Conservation (phyloP, 495 filamentous ascomycete genomes). For the Aspergillus coremiiformis region DNA sequence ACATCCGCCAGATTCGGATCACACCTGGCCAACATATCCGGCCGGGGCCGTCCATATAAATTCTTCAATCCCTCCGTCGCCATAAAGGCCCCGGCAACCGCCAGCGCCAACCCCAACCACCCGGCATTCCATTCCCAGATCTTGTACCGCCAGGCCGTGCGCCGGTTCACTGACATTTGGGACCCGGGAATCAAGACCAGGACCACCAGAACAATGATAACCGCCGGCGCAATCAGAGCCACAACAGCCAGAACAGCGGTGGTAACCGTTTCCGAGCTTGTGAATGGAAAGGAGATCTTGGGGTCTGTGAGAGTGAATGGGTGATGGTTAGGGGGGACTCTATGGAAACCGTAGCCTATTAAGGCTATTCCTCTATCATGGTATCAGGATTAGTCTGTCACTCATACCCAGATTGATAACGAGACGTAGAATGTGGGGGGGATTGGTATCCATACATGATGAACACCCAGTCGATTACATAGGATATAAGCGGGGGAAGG, state of each 20-base stretch:
- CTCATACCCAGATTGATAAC: not conserved
- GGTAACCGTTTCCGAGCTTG: conserved; percentile 47
- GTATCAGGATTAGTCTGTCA: not conserved
- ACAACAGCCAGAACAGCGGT: conserved; percentile 42
- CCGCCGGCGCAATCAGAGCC: conserved; percentile 45
- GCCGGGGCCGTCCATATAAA: conserved; percentile 56
- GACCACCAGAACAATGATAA: conserved; percentile 42
- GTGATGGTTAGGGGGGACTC: conserved; percentile 32
- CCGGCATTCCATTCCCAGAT: conserved; percentile 60
- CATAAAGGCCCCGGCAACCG: conserved; percentile 47
- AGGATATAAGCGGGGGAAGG: conserved; percentile 35
- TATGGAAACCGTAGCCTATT: conserved; percentile 40
- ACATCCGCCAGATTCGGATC: conserved; percentile 46
- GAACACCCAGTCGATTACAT: conserved; percentile 48
- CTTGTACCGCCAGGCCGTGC: conserved; percentile 38
- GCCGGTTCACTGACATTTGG: conserved; percentile 20
- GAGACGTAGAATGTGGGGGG: not conserved
- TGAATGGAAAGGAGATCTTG: conserved; percentile 51
- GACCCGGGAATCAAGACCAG: conserved; percentile 46
- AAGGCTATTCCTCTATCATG: conserved; percentile 34
- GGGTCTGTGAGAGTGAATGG: conserved; percentile 48
- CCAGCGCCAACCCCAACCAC: conserved; percentile 55
- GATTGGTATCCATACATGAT: conserved; percentile 35
- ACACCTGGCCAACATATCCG: conserved; percentile 57
- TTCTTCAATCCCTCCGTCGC: conserved; percentile 58